Evolutionary conservation across 805 yeast species (phyloP).

Genomic region (Spathaspora passalidarum): DNA sequence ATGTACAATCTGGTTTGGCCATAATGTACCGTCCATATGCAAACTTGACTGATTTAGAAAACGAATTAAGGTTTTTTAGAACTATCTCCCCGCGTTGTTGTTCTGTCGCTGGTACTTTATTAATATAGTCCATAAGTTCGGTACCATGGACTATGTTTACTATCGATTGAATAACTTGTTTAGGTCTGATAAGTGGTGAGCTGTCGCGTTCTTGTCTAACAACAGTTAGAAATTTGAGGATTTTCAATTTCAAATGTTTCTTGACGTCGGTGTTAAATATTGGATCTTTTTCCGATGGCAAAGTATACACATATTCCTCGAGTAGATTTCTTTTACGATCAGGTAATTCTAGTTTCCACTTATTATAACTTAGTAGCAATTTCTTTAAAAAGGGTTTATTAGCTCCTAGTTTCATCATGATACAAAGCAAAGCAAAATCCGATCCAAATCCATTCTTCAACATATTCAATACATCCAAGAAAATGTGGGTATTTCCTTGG

Average conservation of each 20-base stretch:
- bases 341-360: slow-evolving; percentile 12
- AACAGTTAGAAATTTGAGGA: slow-evolving; percentile 10
- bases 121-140: slow-evolving; percentile 28
- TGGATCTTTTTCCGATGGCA: not conserved
- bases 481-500: slow-evolving; percentile 37
- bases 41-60: slow-evolving; percentile 18
- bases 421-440: slow-evolving; percentile 29
- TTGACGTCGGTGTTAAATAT: not conserved
- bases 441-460: slow-evolving; percentile 29
- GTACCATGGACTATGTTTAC: slow-evolving; percentile 28
- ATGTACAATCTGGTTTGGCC: slow-evolving; percentile 13
- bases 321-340: not conserved
- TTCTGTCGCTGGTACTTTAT: slow-evolving; percentile 7
- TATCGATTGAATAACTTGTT: slow-evolving; percentile 30
- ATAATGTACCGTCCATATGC: slow-evolving; percentile 13
- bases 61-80: slow-evolving; percentile 14
- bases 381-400: not conserved
- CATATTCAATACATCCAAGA: slow-evolving; percentile 50
- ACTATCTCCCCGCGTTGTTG: slow-evolving; percentile 7
- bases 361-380: slow-evolving; percentile 9
- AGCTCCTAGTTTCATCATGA: slow-evolving; percentile 21
- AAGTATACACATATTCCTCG: not conserved
- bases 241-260: not conserved
- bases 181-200: slow-evolving; percentile 14
- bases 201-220: slow-evolving; percentile 14